Conservation (phyloP, 2,329 filamentous ascomycete genomes). For the Colletotrichum spaethianum region DNA sequence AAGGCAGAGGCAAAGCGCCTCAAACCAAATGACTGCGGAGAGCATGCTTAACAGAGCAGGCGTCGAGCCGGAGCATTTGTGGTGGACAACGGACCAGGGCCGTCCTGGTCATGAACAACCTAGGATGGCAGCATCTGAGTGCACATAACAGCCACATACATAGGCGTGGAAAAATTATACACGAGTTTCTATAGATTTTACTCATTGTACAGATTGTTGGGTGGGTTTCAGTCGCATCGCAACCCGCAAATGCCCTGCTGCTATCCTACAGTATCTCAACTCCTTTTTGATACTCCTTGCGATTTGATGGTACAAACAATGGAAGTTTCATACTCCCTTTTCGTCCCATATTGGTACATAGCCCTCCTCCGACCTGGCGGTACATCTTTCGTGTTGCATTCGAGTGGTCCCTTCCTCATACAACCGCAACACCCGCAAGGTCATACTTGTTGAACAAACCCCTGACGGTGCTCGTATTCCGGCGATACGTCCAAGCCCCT, state of each 20-base stretch:
- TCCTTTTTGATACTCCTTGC: background rate
- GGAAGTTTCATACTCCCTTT: constrained; percentile 1
- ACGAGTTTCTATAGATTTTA: constrained; percentile 10
- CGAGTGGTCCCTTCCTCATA: background rate
- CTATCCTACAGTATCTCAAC: constrained; percentile 33
- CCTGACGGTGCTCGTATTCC: background rate
- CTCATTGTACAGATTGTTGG: constrained; percentile 34
- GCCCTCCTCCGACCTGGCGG: background rate
- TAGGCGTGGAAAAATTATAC: constrained; percentile 26
- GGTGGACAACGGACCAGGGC: background rate
- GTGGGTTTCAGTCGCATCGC: constrained; percentile 11
- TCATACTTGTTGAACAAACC: background rate
- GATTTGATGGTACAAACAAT: constrained; percentile 31
- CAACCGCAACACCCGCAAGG: background rate
- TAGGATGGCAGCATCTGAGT: background rate
- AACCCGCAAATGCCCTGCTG: constrained; percentile 4
- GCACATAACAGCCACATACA: background rate
- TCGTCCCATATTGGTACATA: constrained; percentile 27
- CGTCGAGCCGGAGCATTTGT: background rate
- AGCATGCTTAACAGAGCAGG: background rate
- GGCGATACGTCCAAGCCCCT: background rate
- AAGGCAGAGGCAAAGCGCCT: background rate
- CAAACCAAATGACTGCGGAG: background rate
- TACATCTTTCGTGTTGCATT: background rate
- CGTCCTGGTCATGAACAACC: too few relatives aligned